Evolutionary conservation across 257 asterid genomes (phyloP).

Genomic region (Salvia miltiorrhiza): DNA sequence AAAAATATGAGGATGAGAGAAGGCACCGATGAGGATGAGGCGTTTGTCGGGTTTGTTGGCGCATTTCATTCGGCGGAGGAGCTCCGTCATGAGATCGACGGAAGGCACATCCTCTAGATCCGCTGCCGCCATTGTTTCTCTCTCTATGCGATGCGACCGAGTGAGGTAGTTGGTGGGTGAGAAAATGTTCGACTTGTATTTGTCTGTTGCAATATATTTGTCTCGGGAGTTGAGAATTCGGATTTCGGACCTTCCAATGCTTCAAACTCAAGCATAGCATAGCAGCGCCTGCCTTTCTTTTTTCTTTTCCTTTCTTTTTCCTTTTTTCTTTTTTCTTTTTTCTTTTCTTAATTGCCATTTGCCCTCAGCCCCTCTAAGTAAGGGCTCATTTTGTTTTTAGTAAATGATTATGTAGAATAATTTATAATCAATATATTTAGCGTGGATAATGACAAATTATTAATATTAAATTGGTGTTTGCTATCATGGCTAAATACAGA

Average conservation of each 20-base stretch:
- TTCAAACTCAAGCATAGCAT: conserved; percentile 25
- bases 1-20: neutral
- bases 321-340: no score
- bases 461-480: no score
- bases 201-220: neutral
- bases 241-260: conserved; percentile 43
- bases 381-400: no score
- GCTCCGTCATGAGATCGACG: conserved; percentile 70
- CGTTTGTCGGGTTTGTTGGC: conserved; percentile 80
- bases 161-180: neutral
- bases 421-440: no score
- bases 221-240: conserved; percentile 26
- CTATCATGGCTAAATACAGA: no score
- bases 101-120: conserved; percentile 69
- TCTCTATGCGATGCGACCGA: neutral
- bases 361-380: no score
- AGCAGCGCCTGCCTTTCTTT: neutral
- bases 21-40: conserved; percentile 74
- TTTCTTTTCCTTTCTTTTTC: neutral
- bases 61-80: conserved; percentile 78
- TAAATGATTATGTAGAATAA: no score
- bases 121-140: conserved; percentile 26
- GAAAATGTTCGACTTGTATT: neutral
- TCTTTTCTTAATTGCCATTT: no score
- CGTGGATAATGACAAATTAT: no score